Conservation (phyloP, 2,329 filamentous ascomycete genomes). For the Xylariaceae sp. region DNA sequence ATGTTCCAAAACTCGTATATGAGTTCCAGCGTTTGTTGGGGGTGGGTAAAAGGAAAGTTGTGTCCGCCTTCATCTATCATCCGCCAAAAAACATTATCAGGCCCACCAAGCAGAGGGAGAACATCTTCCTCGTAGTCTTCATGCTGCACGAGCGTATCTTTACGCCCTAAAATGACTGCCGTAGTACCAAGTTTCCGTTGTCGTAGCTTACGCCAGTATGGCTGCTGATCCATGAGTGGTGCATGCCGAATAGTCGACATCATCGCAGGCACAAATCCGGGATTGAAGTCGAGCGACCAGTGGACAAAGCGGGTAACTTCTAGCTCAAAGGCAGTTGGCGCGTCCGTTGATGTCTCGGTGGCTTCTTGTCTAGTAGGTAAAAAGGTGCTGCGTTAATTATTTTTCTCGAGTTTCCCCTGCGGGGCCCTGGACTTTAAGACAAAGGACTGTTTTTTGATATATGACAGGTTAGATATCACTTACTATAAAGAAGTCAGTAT, state of each 20-base stretch:
- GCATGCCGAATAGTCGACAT: slow-evolving; percentile 55
- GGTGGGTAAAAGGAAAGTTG: slow-evolving; percentile 62
- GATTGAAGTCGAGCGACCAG: slow-evolving; percentile 57
- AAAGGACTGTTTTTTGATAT: no score
- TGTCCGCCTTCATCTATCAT: slow-evolving; percentile 52
- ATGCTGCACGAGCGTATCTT: slow-evolving; percentile 53
- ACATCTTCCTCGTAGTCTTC: slow-evolving; percentile 49
- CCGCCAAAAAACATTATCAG: slow-evolving; percentile 48
- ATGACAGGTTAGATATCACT: no score
- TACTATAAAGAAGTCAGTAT: no score
- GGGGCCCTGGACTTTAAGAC: no score
- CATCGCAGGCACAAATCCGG: slow-evolving; percentile 59
- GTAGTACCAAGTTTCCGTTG: slow-evolving; percentile 42
- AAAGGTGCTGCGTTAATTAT: no score
- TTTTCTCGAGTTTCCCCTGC: no score
- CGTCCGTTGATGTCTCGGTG: slow-evolving; percentile 27
- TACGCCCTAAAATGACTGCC: slow-evolving; percentile 49
- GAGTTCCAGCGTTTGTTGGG: slow-evolving; percentile 41
- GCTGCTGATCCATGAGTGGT: slow-evolving; percentile 52
- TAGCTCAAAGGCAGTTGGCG: slow-evolving; percentile 41
- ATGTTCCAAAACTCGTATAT: slow-evolving; percentile 49
- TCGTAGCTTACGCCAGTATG: slow-evolving; percentile 48
- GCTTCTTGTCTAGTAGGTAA: no score
- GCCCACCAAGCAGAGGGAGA: slow-evolving; percentile 50
- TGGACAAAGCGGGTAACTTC: slow-evolving; percentile 51